A percentile compares a stretch with the other conserved stretches of the same genome.
Conservation (phyloP, 805 yeast species). For the Lachancea meyersii region DNA sequence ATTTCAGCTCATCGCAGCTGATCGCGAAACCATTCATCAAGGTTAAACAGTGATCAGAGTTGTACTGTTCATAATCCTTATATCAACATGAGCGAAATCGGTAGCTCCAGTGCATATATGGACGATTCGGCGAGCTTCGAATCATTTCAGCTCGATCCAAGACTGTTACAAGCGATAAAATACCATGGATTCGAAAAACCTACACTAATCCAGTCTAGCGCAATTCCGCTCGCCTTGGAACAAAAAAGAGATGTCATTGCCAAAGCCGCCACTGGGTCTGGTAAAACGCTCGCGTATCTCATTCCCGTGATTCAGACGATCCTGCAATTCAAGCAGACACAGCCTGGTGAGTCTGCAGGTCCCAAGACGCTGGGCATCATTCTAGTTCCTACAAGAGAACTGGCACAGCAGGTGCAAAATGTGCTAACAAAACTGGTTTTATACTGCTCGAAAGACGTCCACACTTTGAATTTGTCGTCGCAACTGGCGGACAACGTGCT, state of each 20-base stretch:
- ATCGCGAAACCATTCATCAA: not conserved
- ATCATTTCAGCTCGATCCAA: slow-evolving; percentile 70
- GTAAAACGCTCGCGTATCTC: slow-evolving; percentile 87
- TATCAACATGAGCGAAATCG: slow-evolving; percentile 19
- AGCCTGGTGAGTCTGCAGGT: slow-evolving; percentile 17
- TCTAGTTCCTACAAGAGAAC: slow-evolving; percentile 88
- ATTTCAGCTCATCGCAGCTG: slow-evolving; percentile 13
- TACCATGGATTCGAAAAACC: slow-evolving; percentile 78
- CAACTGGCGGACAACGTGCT: slow-evolving; percentile 64
- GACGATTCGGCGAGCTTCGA: slow-evolving; percentile 70
- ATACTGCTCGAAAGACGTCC: slow-evolving; percentile 63
- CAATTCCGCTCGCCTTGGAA: slow-evolving; percentile 87
- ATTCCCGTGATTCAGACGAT: slow-evolving; percentile 82
- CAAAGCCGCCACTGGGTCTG: slow-evolving; percentile 91
- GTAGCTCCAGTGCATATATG: slow-evolving; percentile 58
- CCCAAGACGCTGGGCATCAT: slow-evolving; percentile 51
- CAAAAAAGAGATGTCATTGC: slow-evolving; percentile 91
- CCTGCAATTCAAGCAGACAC: slow-evolving; percentile 38
- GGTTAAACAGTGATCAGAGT: not conserved
- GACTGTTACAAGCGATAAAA: slow-evolving; percentile 78
- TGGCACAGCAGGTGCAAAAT: slow-evolving; percentile 75
- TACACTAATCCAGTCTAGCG: slow-evolving; percentile 81
- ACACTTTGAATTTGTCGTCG: slow-evolving; percentile 53
- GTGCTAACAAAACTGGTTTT: slow-evolving; percentile 63
- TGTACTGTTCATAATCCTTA: not conserved